Base-by-base conservation (phyloP, 169 alveolate genomes). In the Plasmodium vivax region DNA sequence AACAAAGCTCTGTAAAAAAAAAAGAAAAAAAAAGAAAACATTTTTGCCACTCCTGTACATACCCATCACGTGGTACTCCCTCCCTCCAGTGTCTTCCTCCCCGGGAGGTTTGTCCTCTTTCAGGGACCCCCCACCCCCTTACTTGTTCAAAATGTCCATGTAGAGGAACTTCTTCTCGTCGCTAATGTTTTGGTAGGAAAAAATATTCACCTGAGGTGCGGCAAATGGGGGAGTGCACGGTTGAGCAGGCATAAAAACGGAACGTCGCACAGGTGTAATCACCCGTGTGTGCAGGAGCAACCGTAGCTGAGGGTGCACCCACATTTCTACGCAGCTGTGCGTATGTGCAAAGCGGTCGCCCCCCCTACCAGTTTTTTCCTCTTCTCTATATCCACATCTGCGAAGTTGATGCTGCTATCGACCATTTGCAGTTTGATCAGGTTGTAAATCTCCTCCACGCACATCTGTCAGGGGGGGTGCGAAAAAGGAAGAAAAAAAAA, bases 181-280 rank as follows among this genome's bases (percentile, higher is more conserved):
- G 74, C 88, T 62, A 88, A 88, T 88, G 47, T 88, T 80, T 79
- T 88, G 94, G 47, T 88, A 88, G 41, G 94, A 88, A 62, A 88
- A 88, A 38, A 88, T 88, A 34, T 88, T 88, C 2, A 88, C 30
- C 94, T 88, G 68, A 36, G 72, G 12, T 30, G 71, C 41, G 62
- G 38, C 8, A 68, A 68, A 41, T 41, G 16, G 58, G 47, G 74
- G 36, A 84, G 74, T 3, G 43, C 23, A 68, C 5, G 43, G 5
- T 68, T 68, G 30, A 5, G 23, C n/a, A 27, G 38, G 23, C 7
- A 68, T 3, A 68, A 3, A 83, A 10, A 83, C 30, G 79, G 16
- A 62, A 38, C 41, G 8, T 16, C 54, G 27, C 68, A 85, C 38
- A 14, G 36, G 43, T 85, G 38, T 85, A 45, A 38, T 34, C 80